These are phyloP conservation scores for Colletotrichum orchidophilum DNA, from an alignment of 2,329 filamentous ascomycete species.

Conservation along the genomic window DNA sequence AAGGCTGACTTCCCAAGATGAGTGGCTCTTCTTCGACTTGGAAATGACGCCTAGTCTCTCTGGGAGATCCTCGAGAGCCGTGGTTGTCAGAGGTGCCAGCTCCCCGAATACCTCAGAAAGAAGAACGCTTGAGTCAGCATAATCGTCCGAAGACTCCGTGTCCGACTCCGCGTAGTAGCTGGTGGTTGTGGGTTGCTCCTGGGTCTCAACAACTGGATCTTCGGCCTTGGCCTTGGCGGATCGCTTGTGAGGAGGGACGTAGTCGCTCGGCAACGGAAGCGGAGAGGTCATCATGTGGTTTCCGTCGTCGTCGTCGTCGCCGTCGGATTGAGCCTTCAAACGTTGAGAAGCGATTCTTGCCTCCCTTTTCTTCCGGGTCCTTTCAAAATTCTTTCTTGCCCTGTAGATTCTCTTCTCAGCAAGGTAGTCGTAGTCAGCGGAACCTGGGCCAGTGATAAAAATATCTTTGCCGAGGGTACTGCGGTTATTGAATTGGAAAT, in stretches of 20 bases:
- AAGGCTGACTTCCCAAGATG: constrained; percentile 24
- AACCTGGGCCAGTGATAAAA: not conserved
- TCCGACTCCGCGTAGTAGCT: not conserved
- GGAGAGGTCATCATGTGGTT: not conserved
- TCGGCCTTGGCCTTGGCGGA: not conserved
- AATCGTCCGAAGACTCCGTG: not conserved
- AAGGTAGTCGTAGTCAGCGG: not conserved
- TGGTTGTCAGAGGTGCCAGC: not conserved
- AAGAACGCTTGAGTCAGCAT: not conserved
- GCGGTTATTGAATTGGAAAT: not conserved
- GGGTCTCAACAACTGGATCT: not conserved
- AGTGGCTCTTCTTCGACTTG: constrained; percentile 21
- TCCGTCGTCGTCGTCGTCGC: not conserved
- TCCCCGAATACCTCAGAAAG: not conserved
- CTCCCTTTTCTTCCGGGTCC: not conserved
- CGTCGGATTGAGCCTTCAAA: not conserved
- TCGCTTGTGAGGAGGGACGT: constrained; percentile 2
- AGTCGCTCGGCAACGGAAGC: not conserved
- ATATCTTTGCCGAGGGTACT: not conserved
- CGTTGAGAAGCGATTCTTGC: not conserved
- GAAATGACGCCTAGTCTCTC: not conserved
- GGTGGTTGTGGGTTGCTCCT: not conserved
- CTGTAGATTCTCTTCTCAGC: not conserved
- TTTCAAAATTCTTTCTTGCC: not conserved
- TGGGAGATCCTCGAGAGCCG: not conserved